A percentile compares a stretch with the other conserved stretches of the same genome.
phyloP scores from a whole-genome alignment of 164 flowering plant species.

The Magnolia kwangsiensis region DNA sequence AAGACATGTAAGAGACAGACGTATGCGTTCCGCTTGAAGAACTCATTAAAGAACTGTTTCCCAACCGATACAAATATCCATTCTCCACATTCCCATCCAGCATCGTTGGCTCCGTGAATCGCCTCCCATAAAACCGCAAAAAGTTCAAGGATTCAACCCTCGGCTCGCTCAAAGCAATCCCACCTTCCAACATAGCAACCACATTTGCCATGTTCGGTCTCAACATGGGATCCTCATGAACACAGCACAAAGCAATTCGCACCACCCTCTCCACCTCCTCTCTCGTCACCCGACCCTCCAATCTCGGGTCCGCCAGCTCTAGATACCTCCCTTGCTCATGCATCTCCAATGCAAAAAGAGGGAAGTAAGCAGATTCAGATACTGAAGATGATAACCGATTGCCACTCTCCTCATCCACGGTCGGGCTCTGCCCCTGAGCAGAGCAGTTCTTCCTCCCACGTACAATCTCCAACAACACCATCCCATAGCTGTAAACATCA shows the following conservation, averaged over 20 bases:
- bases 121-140: conserved; percentile 17
- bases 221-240: conserved; percentile 74
- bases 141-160: conserved; percentile 19
- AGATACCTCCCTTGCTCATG: conserved; percentile 70
- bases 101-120: conserved; percentile 7
- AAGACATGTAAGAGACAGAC: conserved; percentile 6
- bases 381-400: conserved; percentile 24
- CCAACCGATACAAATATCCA: neutral
- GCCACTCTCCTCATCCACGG: conserved; percentile 10
- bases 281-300: conserved; percentile 55
- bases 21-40: neutral
- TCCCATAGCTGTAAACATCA: conserved; percentile 92
- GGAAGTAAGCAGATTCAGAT: conserved; percentile 62
- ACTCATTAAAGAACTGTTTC: neutral
- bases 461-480: conserved; percentile 82
- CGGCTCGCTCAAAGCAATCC: conserved; percentile 7
- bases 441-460: conserved; percentile 79
- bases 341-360: conserved; percentile 76
- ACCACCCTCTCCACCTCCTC: conserved; percentile 72
- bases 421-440: neutral
- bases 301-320: conserved; percentile 73
- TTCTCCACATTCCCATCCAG: neutral
- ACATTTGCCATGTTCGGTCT: conserved; percentile 76
- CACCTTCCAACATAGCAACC: conserved; percentile 73
- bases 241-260: conserved; percentile 79